Percentiles rank a stretch among this genome's conserved stretches.
phyloP scores from a whole-genome alignment of 768 basidiomycete species.

The Boletus reticulatus region DNA sequence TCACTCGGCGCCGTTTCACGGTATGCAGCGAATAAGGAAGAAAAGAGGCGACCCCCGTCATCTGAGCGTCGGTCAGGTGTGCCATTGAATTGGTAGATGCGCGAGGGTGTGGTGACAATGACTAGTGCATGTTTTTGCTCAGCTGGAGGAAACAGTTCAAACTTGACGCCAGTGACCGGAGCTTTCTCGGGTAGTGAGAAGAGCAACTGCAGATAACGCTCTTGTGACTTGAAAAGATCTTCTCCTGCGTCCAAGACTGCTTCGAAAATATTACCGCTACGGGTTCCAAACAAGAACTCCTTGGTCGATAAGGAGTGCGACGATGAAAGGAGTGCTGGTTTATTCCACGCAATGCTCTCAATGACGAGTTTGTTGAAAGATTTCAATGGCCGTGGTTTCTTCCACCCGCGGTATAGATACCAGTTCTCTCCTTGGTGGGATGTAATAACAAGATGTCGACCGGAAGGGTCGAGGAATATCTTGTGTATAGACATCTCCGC shows the following conservation, averaged over 20 bases:
- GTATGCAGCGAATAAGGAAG: conserved; percentile 69
- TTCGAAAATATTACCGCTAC: conserved; percentile 85
- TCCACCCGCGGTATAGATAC: conserved; percentile 81
- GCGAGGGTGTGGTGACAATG: conserved; percentile 78
- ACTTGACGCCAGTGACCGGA: conserved; percentile 81
- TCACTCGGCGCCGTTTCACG: conserved; percentile 79
- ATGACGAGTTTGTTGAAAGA: conserved; percentile 79
- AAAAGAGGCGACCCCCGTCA: conserved; percentile 75
- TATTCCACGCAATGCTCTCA: conserved; percentile 92
- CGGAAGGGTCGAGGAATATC: conserved; percentile 91
- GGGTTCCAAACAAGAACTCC: conserved; percentile 83
- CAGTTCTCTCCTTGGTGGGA: conserved; percentile 90
- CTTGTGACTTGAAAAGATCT: conserved; percentile 88
- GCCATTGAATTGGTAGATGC: conserved; percentile 90
- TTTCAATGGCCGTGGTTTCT: conserved; percentile 78
- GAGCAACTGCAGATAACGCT: conserved; percentile 71
- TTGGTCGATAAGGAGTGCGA: conserved; percentile 71
- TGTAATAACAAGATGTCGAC: conserved; percentile 84
- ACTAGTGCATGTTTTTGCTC: conserved; percentile 67
- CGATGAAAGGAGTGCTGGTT: conserved; percentile 58
- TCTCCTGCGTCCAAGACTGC: conserved; percentile 88
- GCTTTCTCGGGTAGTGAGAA: conserved; percentile 79
- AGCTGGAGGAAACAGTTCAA: conserved; percentile 67
- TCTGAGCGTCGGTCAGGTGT: conserved; percentile 63
- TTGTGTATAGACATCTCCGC: conserved; percentile 77